Base-by-base conservation (phyloP, 164 flowering plant genomes). In the Aristolochia fimbriata region DNA sequence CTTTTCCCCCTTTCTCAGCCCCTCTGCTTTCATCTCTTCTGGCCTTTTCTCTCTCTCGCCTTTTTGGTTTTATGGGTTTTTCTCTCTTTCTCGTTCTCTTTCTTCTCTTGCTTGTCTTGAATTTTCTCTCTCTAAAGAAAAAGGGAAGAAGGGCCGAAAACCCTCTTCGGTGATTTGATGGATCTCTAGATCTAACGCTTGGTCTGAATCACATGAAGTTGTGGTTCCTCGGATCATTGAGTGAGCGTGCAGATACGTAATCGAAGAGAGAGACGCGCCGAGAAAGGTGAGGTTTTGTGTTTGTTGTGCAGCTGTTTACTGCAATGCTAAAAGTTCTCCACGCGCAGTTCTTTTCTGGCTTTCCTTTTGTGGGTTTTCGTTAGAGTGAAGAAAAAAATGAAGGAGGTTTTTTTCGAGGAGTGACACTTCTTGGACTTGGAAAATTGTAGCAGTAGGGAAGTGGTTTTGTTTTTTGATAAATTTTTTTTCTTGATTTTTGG, bases 121-220 rank as follows among this genome's bases (percentile, higher is more conserved):
- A 21, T 15, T 6, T 49, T 49, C 16, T 24, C 23, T 53, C 17
- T 21, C 23, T 21, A 20, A 31, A 20, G 15, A 20, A 24, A 21
- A 6, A 5, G 24, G 33, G 11, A 5, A 23, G 24, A 16, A 54
- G 10, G 57, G 16, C 33, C 2, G 15, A 3, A 54, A 54, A 27
- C 33, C 51, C 61, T 56, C 55, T 49, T 49, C 55, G 21, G 17
- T 55, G 69, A 62, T 65, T 69, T 48, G 65, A 58, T 64, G 70
- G 70, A 62, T 70, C 74, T 73, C 21, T 33, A 76, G 76, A 72
- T 76, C 76, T 69, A 59, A 53, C 45, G 57, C 71, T 69, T 66
- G 62, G 10, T 64, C 62, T 24, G 22, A 58, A 52, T 60, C 60
- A 60, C 66, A 71, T 60, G 66, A 59, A 51, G 15, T 71, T 21